Evolutionary conservation across 2,329 filamentous ascomycete species (phyloP), one percentile per base, ranked within the genome.

Genomic region (Sphaerulina vaccinii): DNA sequence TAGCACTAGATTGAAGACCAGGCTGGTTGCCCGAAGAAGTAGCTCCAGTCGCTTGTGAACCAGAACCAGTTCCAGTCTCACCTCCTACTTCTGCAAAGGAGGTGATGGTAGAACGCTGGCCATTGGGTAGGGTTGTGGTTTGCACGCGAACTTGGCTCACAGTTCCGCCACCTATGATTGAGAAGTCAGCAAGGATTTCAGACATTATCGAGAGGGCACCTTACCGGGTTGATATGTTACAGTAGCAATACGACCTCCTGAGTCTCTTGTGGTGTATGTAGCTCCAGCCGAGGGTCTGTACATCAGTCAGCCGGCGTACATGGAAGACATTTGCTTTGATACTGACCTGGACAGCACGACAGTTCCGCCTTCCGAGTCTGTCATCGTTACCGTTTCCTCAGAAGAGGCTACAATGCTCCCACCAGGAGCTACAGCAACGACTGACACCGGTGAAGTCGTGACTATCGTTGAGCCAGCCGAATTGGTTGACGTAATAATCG

Each of bases 171-270:
- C 61, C 27, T 32, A 13, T 32, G 7, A 32, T n/a, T 4, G 4
- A 32, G 5, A 29, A 32, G n/a, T 32, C 27, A 32, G 27, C 27
- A 10, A 11, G 27, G 11, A 13, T 32, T 13, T 32, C 27, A 32
- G 5, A 10, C n/a, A 32, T 3, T 6, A 13, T 32, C 5, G 27
- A 13, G 27, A 13, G 27, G 1, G n/a, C n/a, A n/a, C n/a, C 27
- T 10, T 32, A 32, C 27, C 65, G 3, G 75, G 75, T 1, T 74
- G 76, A 59, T 72, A 76, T 1, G 75, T 78, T 2, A 75, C 74
- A 44, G 75, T 56, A 49, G 77, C 69, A 2, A 72, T 72, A 32
- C 61, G 55, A 19, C 75, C 75, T 6, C 54, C 19, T 2, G 57
- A 62, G 54, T 78, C 65, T 9, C 73, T 77, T 13, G 65, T 64